A percentile compares a stretch with the other conserved stretches of the same genome.
These are phyloP conservation scores for Heliosperma pusillum DNA, from an alignment of 148 eudicot species.

Conservation along the genomic window DNA sequence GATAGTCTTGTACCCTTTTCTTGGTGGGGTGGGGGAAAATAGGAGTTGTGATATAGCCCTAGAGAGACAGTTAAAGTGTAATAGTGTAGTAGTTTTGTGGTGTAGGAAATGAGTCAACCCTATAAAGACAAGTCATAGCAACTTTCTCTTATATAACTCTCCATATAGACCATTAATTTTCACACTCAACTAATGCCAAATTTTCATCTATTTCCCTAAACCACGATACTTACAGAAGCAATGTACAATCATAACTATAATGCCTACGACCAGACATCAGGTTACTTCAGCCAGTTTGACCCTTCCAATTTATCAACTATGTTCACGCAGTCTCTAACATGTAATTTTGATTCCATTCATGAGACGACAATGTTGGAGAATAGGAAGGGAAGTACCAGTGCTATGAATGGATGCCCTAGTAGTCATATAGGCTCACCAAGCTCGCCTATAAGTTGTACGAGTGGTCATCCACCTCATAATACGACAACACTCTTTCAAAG, in stretches of 20 bases:
- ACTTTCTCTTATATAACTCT: slow-evolving; percentile 23
- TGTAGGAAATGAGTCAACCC: slow-evolving; percentile 32
- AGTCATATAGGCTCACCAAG: slow-evolving; percentile 35
- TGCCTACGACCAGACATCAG: slow-evolving; percentile 19
- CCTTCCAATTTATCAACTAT: slow-evolving; percentile 25
- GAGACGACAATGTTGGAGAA: slow-evolving; percentile 19
- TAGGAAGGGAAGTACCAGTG: slow-evolving; percentile 27
- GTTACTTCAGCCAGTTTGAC: slow-evolving; percentile 22
- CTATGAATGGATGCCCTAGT: slow-evolving; percentile 23
- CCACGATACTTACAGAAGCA: slow-evolving; percentile 6
- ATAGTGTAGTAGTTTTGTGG: neutral
- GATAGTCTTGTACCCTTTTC: slow-evolving; percentile 15
- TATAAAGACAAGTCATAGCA: slow-evolving; percentile 13
- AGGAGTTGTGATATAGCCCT: slow-evolving; percentile 11
- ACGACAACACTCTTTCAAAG: slow-evolving; percentile 33
- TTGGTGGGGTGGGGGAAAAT: slow-evolving; percentile 21
- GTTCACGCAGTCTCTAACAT: slow-evolving; percentile 20
- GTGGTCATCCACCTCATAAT: slow-evolving; percentile 25
- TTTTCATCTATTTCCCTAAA: slow-evolving; percentile 6
- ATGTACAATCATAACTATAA: slow-evolving; percentile 31
- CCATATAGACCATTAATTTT: slow-evolving; percentile 15
- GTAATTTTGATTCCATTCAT: slow-evolving; percentile 24
- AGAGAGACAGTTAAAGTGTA: slow-evolving; percentile 10
- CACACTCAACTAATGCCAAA: slow-evolving; percentile 19
- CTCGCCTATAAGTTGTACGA: slow-evolving; percentile 35